These are phyloP conservation scores for Immersiporthe knoxdaviesiana DNA, from an alignment of 2,329 filamentous ascomycete genomes.

Conservation along the genomic window DNA sequence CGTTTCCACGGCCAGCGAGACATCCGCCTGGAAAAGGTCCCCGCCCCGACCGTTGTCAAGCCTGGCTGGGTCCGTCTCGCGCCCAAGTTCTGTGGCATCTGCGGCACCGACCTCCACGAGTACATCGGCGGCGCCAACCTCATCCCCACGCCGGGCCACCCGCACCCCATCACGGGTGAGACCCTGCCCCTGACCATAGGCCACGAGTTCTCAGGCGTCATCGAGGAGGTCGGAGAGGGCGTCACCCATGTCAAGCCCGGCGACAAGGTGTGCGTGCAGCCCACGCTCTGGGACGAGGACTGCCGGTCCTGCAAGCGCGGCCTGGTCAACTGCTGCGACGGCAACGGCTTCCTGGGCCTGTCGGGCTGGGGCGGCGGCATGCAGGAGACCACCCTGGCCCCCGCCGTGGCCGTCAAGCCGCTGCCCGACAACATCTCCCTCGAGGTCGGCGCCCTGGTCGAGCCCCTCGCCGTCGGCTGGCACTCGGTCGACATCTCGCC, in stretches of 20 bases:
- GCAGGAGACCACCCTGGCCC: conserved; percentile 55
- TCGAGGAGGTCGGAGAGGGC: conserved; percentile 58
- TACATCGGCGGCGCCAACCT: conserved; percentile 38
- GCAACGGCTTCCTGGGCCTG: conserved; percentile 48
- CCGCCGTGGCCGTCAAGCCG: conserved; percentile 48
- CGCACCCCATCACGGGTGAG: conserved; percentile 60
- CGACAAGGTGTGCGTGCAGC: conserved; percentile 60
- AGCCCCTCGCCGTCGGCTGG: conserved; percentile 67
- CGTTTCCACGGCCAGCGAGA: conserved; percentile 29
- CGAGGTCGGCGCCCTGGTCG: conserved; percentile 61
- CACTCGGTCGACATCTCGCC: conserved; percentile 51
- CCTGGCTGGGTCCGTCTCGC: conserved; percentile 33
- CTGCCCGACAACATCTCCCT: conserved; percentile 55
- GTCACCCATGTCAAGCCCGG: conserved; percentile 52
- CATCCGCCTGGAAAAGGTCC: conserved; percentile 28
- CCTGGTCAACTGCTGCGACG: conserved; percentile 38
- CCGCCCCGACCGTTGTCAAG: conserved; percentile 22
- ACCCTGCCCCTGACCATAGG: conserved; percentile 61
- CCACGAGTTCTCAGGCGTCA: conserved; percentile 64
- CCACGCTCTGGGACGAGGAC: conserved; percentile 57
- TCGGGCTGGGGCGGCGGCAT: conserved; percentile 56
- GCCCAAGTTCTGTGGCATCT: conserved; percentile 41
- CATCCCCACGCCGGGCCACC: conserved; percentile 39
- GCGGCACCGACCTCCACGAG: conserved; percentile 41
- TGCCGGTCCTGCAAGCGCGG: conserved; percentile 58